Evolutionary conservation across 73 alveolate genomes (phyloP), one percentile per base, ranked within the genome.

Genomic region (Symbiodinium natans): DNA sequence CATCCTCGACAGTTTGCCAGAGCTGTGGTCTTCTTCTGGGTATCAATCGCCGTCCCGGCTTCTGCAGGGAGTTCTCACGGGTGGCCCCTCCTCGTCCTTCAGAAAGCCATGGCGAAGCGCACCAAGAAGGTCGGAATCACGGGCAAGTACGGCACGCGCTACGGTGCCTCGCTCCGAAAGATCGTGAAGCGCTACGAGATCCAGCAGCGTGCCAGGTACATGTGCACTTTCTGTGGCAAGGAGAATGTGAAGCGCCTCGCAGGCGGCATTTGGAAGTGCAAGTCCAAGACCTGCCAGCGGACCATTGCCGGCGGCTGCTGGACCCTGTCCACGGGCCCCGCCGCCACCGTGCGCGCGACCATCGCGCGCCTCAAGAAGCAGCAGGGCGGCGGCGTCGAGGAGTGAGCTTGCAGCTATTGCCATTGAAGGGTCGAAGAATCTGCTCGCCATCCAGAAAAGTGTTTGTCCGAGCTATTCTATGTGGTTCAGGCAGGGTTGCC

Each of bases 51-150:
- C 59, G 59, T 34, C 1, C 8, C 38, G 17, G 77, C 34, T 27
- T 63, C 77, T 1, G 1, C 29, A 27, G 77, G 77, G 77, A 25
- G 29, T 23, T 8, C 74, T 2, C 74, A 56, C 77, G 77, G 77
- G 77, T 63, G 77, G 40, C 77, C 38, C 77, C 31, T 63, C 34
- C 34, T 21, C 77, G 31, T 27, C 77, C 77, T 25, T 23, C 25
- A 31, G 25, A 25, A 33, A 34, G 92, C 99, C 90, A 99, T 99
- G 99, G 99, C 99, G 93, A 99, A 99, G 99, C 99, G 99, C 87
- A 99, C 99, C 93, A 99, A 99, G 99, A 99, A 99, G 99, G 99
- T 99, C 92, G 99, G 99, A 89, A 99, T 99, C 93, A 99, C 99
- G 82, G 99, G 99, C 77, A 99, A 99, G 99, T 99, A 99, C 99